Evolutionary conservation across 75 land plant species (phyloP).

Genomic region (Ceratopteris richardii): DNA sequence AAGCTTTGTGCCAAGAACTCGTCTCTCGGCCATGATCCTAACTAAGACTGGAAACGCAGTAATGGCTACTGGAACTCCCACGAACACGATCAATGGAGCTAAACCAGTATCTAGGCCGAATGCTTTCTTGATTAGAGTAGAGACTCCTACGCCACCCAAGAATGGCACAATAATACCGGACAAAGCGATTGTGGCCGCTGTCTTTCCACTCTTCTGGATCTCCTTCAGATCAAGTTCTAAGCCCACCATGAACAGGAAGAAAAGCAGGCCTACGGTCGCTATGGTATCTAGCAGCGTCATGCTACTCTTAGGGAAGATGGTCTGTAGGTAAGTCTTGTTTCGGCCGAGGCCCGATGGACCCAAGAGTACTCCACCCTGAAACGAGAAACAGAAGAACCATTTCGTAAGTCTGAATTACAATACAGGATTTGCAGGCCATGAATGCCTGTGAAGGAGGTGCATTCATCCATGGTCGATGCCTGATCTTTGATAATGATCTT

Average conservation of each 20-base stretch:
- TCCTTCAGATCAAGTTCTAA: constrained; percentile 60
- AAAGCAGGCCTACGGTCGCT: constrained; percentile 73
- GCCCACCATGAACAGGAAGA: constrained; percentile 76
- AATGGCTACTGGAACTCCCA: constrained; percentile 59
- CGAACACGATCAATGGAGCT: constrained; percentile 10
- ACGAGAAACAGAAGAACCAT: too few relatives aligned
- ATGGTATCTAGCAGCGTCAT: constrained; percentile 67
- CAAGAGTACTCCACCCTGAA: constrained; percentile 56
- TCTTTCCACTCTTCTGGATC: constrained; percentile 42
- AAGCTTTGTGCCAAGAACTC: constrained; percentile 53
- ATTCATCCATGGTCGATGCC: too few relatives aligned
- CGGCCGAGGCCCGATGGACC: constrained; percentile 76
- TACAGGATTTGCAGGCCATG: too few relatives aligned
- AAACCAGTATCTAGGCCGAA: constrained; percentile 16
- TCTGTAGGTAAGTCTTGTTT: constrained; percentile 13
- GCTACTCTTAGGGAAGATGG: constrained; percentile 50
- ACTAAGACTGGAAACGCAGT: constrained; percentile 86
- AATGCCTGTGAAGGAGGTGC: too few relatives aligned
- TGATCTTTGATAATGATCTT: too few relatives aligned
- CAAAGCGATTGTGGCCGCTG: constrained; percentile 37
- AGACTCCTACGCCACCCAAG: constrained; percentile 13
- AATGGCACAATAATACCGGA: constrained; percentile 66
- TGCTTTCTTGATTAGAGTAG: constrained; percentile 8
- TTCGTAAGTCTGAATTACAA: too few relatives aligned
- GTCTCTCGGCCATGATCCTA: constrained; percentile 76